phyloP scores from a whole-genome alignment of 2,329 filamentous ascomycete genomes.

The Erysiphe pulchra region DNA sequence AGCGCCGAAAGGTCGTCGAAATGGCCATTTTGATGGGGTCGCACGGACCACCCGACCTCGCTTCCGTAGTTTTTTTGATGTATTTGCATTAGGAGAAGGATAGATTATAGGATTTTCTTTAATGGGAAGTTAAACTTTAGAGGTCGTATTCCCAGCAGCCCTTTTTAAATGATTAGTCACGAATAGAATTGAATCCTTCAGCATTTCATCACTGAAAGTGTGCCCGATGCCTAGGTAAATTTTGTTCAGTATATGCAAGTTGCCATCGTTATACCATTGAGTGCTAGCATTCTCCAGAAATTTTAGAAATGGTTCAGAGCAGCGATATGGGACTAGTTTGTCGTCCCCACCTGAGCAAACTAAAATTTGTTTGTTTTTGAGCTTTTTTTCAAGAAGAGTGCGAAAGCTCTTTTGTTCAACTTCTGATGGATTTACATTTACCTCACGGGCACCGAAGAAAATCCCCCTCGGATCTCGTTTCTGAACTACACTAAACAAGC shows the following conservation, averaged over 20 bases:
- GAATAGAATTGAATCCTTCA: conserved; percentile 36
- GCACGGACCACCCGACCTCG: too few species aligned
- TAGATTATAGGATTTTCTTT: background rate
- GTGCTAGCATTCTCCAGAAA: conserved; percentile 29
- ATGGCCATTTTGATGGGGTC: too few species aligned
- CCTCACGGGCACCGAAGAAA: conserved; percentile 28
- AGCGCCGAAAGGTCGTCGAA: too few species aligned
- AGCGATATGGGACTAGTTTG: conserved; percentile 43
- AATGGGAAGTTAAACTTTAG: background rate
- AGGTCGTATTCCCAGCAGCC: background rate
- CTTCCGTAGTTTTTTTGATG: too few species aligned
- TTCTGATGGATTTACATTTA: conserved; percentile 11
- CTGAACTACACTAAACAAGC: conserved; percentile 35
- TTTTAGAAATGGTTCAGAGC: conserved; percentile 30
- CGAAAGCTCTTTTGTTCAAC: conserved; percentile 20
- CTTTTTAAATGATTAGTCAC: conserved; percentile 18
- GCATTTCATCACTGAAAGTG: conserved; percentile 41
- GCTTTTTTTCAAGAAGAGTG: conserved; percentile 19
- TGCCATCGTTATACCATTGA: conserved; percentile 26
- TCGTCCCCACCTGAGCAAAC: conserved; percentile 40
- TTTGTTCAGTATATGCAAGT: conserved; percentile 33
- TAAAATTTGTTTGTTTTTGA: conserved; percentile 38
- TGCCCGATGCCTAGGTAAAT: conserved; percentile 46
- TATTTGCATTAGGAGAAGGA: too few species aligned
- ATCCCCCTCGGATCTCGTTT: conserved; percentile 52